Evolutionary conservation across 768 basidiomycete genomes (phyloP).

Genomic region (Pleurotus tuber-regium): DNA sequence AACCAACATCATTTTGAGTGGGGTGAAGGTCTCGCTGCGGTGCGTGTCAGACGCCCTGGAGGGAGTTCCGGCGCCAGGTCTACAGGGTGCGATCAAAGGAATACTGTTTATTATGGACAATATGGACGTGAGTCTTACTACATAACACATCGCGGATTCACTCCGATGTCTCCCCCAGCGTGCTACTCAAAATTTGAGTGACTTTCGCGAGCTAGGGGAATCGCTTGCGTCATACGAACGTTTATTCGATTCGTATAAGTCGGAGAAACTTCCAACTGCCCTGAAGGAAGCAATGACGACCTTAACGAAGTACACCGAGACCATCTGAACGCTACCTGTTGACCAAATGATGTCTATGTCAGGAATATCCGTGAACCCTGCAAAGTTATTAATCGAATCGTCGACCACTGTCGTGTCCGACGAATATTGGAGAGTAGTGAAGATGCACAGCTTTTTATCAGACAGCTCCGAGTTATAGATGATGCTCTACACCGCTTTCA

Average conservation of each 20-base stretch:
- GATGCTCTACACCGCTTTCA: not conserved
- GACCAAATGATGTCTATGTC: not conserved
- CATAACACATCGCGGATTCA: too few species aligned
- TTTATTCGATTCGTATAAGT: conserved; percentile 1
- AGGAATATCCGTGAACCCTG: not conserved
- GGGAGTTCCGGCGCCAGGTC: not conserved
- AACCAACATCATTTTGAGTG: not conserved
- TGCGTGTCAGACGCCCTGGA: not conserved
- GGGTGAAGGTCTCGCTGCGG: conserved; percentile 10
- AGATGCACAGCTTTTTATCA: not conserved
- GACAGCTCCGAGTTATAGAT: not conserved
- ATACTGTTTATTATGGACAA: not conserved
- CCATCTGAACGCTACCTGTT: too few species aligned
- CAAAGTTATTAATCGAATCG: conserved; percentile 2
- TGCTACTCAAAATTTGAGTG: not conserved
- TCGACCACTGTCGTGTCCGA: conserved; percentile 1
- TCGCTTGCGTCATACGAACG: not conserved
- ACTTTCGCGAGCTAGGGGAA: not conserved
- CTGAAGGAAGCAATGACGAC: not conserved
- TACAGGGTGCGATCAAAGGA: conserved; percentile 6
- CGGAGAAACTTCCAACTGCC: not conserved
- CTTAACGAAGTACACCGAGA: not conserved
- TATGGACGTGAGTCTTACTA: not conserved
- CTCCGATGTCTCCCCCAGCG: too few species aligned
- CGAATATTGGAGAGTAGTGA: conserved; percentile 2